A percentile compares a stretch with the other conserved stretches of the same genome.
phyloP scores from a whole-genome alignment of 805 yeast genomes.

The Wickerhamiella allomyrinae region DNA sequence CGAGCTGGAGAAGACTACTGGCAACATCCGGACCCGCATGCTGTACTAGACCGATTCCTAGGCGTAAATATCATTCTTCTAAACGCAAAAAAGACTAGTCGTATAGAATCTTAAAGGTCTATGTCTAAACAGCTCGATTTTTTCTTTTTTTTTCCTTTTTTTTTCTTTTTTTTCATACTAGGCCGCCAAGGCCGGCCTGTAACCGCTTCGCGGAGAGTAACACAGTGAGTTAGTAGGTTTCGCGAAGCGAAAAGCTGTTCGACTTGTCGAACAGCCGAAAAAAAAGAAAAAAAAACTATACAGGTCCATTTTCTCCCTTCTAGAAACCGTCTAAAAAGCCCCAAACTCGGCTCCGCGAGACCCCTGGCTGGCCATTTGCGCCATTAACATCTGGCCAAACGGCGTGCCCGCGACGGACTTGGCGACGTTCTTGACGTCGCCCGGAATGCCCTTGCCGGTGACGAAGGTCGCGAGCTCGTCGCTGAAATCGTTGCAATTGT shows the following conservation, averaged over 20 bases:
- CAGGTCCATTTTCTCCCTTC: not conserved
- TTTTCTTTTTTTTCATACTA: not conserved
- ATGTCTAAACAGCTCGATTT: not conserved
- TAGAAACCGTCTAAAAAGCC: not conserved
- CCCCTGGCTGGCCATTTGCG: conserved; percentile 20
- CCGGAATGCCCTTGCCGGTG: conserved; percentile 42
- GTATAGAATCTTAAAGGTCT: too few species aligned
- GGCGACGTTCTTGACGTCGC: conserved; percentile 38
- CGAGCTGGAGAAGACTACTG: conserved; percentile 76
- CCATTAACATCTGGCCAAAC: conserved; percentile 35
- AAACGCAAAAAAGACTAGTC: too few species aligned
- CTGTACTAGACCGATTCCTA: conserved; percentile 57
- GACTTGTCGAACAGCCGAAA: too few species aligned
- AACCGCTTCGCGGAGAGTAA: too few species aligned
- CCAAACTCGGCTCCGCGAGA: not conserved
- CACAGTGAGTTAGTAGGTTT: too few species aligned
- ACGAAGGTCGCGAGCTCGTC: conserved; percentile 43
- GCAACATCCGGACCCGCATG: conserved; percentile 80
- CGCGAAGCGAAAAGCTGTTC: too few species aligned
- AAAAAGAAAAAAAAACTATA: too few species aligned
- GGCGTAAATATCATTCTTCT: too few species aligned
- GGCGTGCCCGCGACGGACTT: conserved; percentile 37
- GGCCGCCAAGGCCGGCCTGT: too few species aligned
- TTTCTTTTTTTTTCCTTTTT: not conserved
- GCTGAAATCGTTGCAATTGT: conserved; percentile 58